phyloP scores from a whole-genome alignment of 1,284 basidiomycete species.

The Amylostereum areolatum region DNA sequence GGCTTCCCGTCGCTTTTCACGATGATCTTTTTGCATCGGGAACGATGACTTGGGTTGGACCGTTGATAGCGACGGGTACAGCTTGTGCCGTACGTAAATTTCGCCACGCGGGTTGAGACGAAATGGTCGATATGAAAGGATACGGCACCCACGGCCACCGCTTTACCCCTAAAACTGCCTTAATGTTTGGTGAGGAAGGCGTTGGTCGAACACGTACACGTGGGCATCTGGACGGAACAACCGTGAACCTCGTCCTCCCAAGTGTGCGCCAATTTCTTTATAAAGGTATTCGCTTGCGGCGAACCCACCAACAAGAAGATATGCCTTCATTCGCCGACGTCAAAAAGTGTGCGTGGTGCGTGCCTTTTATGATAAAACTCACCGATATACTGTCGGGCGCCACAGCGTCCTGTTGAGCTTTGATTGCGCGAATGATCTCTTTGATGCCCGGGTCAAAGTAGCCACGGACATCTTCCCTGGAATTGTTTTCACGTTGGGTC shows the following conservation, averaged over 20 bases:
- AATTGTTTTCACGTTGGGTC: background rate
- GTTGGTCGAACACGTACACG: background rate
- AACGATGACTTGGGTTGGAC: background rate
- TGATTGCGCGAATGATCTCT: constrained; percentile 32
- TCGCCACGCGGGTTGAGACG: background rate
- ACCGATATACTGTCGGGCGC: too few species aligned
- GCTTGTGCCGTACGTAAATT: background rate
- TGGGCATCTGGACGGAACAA: background rate
- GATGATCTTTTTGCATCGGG: too few species aligned
- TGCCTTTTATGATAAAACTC: too few species aligned
- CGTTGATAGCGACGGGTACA: background rate
- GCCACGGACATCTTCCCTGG: constrained; percentile 31
- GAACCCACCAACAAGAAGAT: constrained; percentile 40
- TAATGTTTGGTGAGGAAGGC: background rate
- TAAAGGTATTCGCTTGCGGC: constrained; percentile 28
- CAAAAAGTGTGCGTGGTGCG: too few species aligned
- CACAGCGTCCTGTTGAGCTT: constrained; percentile 26
- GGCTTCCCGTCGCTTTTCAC: too few species aligned
- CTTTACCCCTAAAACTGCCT: too few species aligned
- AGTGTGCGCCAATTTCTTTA: constrained; percentile 24
- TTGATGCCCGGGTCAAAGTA: constrained; percentile 36
- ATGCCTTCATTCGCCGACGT: constrained; percentile 21
- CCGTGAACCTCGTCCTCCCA: constrained; percentile 18
- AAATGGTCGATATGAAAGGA: background rate
- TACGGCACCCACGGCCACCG: background rate